Conservation (phyloP, 2,329 filamentous ascomycete species). For the Colletotrichum incanum region DNA sequence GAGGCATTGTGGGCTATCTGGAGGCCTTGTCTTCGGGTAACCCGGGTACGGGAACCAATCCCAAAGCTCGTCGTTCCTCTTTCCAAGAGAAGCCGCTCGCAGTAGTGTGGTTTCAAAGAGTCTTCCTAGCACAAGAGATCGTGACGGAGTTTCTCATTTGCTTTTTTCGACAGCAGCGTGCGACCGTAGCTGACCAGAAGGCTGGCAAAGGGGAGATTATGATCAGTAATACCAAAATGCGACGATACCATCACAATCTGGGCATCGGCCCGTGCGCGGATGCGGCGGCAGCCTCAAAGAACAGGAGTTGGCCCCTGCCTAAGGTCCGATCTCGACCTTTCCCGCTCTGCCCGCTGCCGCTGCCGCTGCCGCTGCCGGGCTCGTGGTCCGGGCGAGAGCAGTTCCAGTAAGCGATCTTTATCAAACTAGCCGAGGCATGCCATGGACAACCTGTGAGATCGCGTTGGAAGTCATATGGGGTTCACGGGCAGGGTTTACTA, state of each 20-base stretch:
- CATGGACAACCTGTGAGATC: not conserved
- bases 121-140: not conserved
- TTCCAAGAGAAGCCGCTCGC: not conserved
- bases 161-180: conserved; percentile 3
- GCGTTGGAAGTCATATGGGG: not conserved
- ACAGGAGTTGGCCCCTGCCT: not conserved
- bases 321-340: not conserved
- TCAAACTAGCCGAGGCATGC: not conserved
- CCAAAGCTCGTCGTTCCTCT: not conserved
- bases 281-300: conserved; percentile 26
- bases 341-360: not conserved
- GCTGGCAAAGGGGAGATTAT: conserved; percentile 12
- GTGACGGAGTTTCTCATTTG: conserved; percentile 9
- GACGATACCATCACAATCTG: conserved; percentile 2
- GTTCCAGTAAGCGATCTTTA: not conserved
- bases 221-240: conserved; percentile 20
- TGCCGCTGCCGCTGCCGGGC: conserved; percentile 3
- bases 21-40: not conserved
- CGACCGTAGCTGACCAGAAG: conserved; percentile 13
- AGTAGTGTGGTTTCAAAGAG: conserved; percentile 8
- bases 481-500: not conserved
- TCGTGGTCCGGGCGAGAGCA: conserved; percentile 13
- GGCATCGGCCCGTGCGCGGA: conserved; percentile 11
- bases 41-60: conserved; percentile 24
- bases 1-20: not conserved